These are phyloP conservation scores for Verruconis gallopava DNA, from an alignment of 2,329 filamentous ascomycete species.

Conservation along the genomic window DNA sequence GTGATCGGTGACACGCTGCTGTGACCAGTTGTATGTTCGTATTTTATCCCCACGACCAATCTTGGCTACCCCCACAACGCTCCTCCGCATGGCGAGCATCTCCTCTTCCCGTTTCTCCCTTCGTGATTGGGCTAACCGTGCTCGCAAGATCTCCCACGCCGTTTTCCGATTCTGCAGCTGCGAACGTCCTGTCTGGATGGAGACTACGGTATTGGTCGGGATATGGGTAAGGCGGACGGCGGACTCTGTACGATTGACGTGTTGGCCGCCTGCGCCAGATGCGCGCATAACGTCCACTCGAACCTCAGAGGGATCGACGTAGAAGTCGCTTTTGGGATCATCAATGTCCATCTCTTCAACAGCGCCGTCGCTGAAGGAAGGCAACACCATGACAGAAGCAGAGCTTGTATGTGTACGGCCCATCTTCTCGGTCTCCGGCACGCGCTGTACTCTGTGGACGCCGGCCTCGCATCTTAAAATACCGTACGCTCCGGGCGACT, in stretches of 20 bases:
- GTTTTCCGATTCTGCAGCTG: constrained; percentile 80
- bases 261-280: constrained; percentile 83
- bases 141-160: constrained; percentile 75
- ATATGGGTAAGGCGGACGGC: constrained; percentile 85
- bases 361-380: constrained; percentile 55
- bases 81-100: constrained; percentile 58
- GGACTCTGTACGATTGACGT: constrained; percentile 97
- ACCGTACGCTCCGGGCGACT: constrained; percentile 65
- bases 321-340: constrained; percentile 84
- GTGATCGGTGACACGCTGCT: constrained; percentile 81
- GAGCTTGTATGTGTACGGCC: constrained; percentile 90
- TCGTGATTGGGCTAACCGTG: constrained; percentile 65
- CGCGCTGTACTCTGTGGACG: constrained; percentile 87
- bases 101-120: constrained; percentile 77
- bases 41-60: constrained; percentile 92
- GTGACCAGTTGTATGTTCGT: constrained; percentile 71
- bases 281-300: constrained; percentile 81
- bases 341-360: constrained; percentile 49
- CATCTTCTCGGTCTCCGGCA: constrained; percentile 81
- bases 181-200: constrained; percentile 84
- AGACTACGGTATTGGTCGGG: constrained; percentile 74
- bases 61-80: constrained; percentile 62
- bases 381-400: constrained; percentile 82
- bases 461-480: constrained; percentile 76
- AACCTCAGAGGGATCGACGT: constrained; percentile 74